Conservation (phyloP, 2,329 filamentous ascomycete species). For the Volutella citrinella region DNA sequence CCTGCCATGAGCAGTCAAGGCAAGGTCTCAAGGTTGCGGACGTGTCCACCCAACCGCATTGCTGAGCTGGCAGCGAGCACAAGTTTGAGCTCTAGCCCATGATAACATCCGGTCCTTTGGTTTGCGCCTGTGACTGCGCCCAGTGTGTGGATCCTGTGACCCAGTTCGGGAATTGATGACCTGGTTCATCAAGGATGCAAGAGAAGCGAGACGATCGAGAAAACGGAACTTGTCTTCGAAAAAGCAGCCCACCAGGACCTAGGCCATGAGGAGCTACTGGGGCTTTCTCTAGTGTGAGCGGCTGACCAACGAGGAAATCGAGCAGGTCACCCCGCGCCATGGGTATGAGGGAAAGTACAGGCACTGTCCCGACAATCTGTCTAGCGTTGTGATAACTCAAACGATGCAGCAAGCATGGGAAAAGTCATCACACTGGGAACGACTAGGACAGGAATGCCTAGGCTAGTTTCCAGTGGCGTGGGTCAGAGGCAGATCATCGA, state of each 20-base stretch:
- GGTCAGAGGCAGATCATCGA: too few relatives aligned
- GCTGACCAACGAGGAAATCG: slow-evolving; percentile 15
- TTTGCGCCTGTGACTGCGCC: too few relatives aligned
- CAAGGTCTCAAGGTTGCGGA: too few relatives aligned
- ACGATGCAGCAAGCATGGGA: slow-evolving; percentile 20
- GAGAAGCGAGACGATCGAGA: slow-evolving; percentile 19
- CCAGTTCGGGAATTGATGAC: slow-evolving; percentile 9
- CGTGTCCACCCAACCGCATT: too few relatives aligned
- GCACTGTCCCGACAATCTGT: slow-evolving; percentile 25
- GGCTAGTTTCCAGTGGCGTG: slow-evolving; percentile 8
- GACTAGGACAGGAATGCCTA: slow-evolving; percentile 14
- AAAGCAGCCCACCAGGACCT: slow-evolving; percentile 15
- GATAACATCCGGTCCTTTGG: too few relatives aligned
- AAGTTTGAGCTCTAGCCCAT: too few relatives aligned
- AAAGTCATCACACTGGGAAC: slow-evolving; percentile 22
- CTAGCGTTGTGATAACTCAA: slow-evolving; percentile 26
- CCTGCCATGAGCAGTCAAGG: too few relatives aligned
- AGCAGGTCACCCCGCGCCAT: too few relatives aligned
- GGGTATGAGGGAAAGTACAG: slow-evolving; percentile 20
- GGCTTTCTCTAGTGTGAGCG: slow-evolving; percentile 7
- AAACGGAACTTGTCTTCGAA: slow-evolving; percentile 8
- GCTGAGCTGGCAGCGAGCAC: too few relatives aligned
- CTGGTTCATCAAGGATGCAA: too few relatives aligned
- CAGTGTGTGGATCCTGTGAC: too few relatives aligned
- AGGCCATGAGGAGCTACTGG: slow-evolving; percentile 15